These are phyloP conservation scores for Chaetomium strumarium DNA, from an alignment of 2,329 filamentous ascomycete genomes.

Conservation along the genomic window DNA sequence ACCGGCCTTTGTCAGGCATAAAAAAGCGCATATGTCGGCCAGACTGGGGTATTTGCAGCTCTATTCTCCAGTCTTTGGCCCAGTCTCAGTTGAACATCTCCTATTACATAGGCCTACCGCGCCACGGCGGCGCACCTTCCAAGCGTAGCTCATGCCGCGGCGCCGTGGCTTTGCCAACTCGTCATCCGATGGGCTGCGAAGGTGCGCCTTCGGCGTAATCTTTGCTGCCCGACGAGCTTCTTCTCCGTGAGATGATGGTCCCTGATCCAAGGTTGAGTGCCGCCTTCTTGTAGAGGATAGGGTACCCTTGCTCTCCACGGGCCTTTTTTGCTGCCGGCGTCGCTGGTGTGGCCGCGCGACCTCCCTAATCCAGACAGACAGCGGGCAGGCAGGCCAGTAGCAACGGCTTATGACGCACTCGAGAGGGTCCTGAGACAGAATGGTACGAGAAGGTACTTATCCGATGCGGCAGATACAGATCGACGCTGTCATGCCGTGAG, in stretches of 20 bases:
- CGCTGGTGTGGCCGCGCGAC: conserved; percentile 10
- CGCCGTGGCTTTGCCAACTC: conserved; percentile 3
- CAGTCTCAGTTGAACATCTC: background rate
- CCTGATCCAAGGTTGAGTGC: conserved; percentile 13
- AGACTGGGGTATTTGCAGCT: conserved; percentile 4
- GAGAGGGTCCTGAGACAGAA: conserved; percentile 4
- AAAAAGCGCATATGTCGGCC: conserved; percentile 1
- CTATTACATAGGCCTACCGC: conserved; percentile 1
- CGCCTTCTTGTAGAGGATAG: background rate
- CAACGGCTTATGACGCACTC: background rate
- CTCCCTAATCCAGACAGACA: conserved; percentile 11
- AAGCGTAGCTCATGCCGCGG: background rate
- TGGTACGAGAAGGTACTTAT: conserved; percentile 18
- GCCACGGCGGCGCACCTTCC: background rate
- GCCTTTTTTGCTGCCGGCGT: conserved; percentile 11
- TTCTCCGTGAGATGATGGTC: background rate
- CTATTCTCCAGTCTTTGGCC: background rate
- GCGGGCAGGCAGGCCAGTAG: background rate
- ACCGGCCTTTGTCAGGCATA: conserved; percentile 16
- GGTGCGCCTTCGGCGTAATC: conserved; percentile 7
- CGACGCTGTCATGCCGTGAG: conserved; percentile 4
- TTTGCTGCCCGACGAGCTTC: conserved; percentile 20
- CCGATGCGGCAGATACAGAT: conserved; percentile 14
- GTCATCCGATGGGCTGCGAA: conserved; percentile 9
- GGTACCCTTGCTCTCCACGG: conserved; percentile 14